Conservation (phyloP, 352 stramenopile genomes). For the Phytophthora cryptogea region DNA sequence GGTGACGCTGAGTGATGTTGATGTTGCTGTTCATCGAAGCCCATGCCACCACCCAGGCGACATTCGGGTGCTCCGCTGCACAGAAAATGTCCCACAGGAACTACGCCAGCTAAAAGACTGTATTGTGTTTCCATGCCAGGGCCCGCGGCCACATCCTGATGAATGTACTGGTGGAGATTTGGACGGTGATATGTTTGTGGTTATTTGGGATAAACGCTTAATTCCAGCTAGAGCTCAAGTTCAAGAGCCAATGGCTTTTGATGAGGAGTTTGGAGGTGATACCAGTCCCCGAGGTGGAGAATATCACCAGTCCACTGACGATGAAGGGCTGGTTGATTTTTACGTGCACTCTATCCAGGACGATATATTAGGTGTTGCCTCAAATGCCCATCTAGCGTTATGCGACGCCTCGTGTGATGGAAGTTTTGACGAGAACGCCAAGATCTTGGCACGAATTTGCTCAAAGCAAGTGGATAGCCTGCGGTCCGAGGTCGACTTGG, state of each 20-base stretch:
- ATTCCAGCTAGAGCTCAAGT: slow-evolving; percentile 53
- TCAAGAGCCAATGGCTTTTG: slow-evolving; percentile 54
- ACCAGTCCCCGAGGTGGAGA: slow-evolving; percentile 20
- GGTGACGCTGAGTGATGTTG: slow-evolving; percentile 40
- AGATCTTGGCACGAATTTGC: slow-evolving; percentile 69
- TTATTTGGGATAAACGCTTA: slow-evolving; percentile 82
- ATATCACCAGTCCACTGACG: slow-evolving; percentile 42
- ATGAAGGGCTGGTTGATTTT: slow-evolving; percentile 63
- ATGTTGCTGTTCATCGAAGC: slow-evolving; percentile 75
- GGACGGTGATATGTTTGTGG: slow-evolving; percentile 80
- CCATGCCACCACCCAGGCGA: slow-evolving; percentile 82
- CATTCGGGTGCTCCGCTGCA: slow-evolving; percentile 66
- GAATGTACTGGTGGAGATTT: slow-evolving; percentile 84
- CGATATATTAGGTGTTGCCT: slow-evolving; percentile 77
- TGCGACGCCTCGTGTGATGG: slow-evolving; percentile 53
- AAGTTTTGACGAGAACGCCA: slow-evolving; percentile 50
- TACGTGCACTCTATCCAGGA: slow-evolving; percentile 75
- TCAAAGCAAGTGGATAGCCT: slow-evolving; percentile 75
- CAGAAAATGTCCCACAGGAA: slow-evolving; percentile 45
- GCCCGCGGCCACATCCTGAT: slow-evolving; percentile 70
- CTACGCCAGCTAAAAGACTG: slow-evolving; percentile 62
- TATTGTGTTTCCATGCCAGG: slow-evolving; percentile 78
- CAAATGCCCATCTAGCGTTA: slow-evolving; percentile 77
- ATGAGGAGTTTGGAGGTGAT: slow-evolving; percentile 26
- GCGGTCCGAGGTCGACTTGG: slow-evolving; percentile 56